Evolutionary conservation across 2,329 filamentous ascomycete genomes (phyloP).

Genomic region (Apiospora sp.): DNA sequence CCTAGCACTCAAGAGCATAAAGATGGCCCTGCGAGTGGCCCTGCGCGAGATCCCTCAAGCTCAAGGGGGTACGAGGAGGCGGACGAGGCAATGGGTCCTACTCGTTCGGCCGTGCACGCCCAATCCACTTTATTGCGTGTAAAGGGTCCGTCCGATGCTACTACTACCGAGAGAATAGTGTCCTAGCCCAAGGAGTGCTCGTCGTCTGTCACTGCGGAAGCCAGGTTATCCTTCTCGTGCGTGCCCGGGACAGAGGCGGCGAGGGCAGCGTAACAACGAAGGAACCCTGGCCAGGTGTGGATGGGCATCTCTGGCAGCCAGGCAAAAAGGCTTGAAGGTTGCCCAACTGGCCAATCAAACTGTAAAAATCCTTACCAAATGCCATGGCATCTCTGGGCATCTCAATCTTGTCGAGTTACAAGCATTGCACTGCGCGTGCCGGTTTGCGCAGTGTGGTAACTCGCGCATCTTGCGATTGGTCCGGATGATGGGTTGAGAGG

Average conservation of each 20-base stretch:
- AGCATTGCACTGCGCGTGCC: conserved; percentile 3
- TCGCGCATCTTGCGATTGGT: conserved; percentile 6
- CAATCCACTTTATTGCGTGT: conserved; percentile 18
- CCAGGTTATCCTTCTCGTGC: not conserved
- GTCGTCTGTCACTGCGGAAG: conserved; percentile 6
- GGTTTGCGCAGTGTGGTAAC: not conserved
- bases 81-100: conserved; percentile 5
- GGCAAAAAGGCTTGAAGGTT: not conserved
- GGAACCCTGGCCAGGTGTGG: conserved; percentile 4
- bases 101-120: conserved; percentile 12
- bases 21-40: conserved; percentile 11
- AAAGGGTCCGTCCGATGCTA: conserved; percentile 19
- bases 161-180: not conserved
- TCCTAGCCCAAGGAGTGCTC: conserved; percentile 1
- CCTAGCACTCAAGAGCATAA: not conserved
- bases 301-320: not conserved
- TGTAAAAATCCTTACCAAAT: not conserved
- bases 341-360: conserved; percentile 15
- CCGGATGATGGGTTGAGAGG: not conserved
- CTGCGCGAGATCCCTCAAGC: conserved; percentile 3
- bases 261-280: not conserved
- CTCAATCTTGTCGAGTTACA: not conserved
- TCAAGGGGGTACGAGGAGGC: not conserved
- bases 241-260: not conserved
- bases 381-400: conserved; percentile 15